phyloP scores from a whole-genome alignment of 2,329 filamentous ascomycete genomes.

The Exserohilum turcica region DNA sequence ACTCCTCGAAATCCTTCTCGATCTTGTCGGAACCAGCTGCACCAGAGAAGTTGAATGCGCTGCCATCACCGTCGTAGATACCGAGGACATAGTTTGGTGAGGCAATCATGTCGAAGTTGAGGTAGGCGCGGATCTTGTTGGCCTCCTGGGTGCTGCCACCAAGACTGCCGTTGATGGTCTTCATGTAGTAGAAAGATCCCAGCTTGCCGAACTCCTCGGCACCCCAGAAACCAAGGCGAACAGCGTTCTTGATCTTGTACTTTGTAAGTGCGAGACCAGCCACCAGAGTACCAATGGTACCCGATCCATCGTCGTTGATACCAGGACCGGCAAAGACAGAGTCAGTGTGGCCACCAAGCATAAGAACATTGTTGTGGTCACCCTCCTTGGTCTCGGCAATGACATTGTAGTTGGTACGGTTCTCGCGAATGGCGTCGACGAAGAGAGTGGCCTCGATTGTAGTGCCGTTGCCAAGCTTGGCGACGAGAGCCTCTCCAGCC shows the following conservation, averaged over 20 bases:
- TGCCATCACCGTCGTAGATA: slow-evolving; percentile 49
- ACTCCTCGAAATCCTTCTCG: slow-evolving; percentile 43
- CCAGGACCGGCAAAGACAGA: slow-evolving; percentile 51
- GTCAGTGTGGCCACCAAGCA: slow-evolving; percentile 49
- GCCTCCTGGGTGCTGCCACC: slow-evolving; percentile 38
- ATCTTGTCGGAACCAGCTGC: slow-evolving; percentile 44
- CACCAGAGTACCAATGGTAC: slow-evolving; percentile 47
- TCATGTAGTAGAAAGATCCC: slow-evolving; percentile 48
- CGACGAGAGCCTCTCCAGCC: slow-evolving; percentile 62
- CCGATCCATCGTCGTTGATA: slow-evolving; percentile 52
- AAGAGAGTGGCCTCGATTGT: slow-evolving; percentile 42
- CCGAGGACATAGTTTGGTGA: slow-evolving; percentile 48
- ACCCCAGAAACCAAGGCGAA: slow-evolving; percentile 49
- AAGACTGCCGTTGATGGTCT: slow-evolving; percentile 42
- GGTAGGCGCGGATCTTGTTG: slow-evolving; percentile 48
- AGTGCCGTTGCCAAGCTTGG: slow-evolving; percentile 56
- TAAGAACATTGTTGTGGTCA: slow-evolving; percentile 50
- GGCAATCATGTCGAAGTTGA: slow-evolving; percentile 53
- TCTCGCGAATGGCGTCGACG: slow-evolving; percentile 53
- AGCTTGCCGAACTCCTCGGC: slow-evolving; percentile 51
- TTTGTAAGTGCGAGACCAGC: slow-evolving; percentile 48
- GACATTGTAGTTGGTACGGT: slow-evolving; percentile 53
- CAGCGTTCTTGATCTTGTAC: slow-evolving; percentile 49
- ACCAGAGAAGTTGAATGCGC: slow-evolving; percentile 46
- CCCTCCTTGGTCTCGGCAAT: slow-evolving; percentile 48